Conservation (phyloP, 805 yeast species). For the Sungouiozyma ichnusensis region DNA sequence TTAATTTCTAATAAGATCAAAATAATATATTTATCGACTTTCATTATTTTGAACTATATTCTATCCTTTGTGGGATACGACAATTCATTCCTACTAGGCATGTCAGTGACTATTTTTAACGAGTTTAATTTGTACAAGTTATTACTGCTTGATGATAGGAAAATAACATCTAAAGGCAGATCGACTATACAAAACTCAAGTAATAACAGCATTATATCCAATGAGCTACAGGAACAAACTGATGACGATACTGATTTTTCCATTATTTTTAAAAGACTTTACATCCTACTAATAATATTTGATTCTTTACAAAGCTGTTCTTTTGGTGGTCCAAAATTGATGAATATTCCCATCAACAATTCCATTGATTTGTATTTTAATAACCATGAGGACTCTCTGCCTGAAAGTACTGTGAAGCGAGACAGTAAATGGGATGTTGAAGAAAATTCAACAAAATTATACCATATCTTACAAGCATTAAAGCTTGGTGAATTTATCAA, state of each 20-base stretch:
- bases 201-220: background rate
- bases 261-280: conserved; percentile 34
- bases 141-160: conserved; percentile 13
- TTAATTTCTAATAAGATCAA: conserved; percentile 24
- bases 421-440: conserved; percentile 24
- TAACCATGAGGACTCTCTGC: background rate
- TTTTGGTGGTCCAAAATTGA: conserved; percentile 37
- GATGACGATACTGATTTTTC: conserved; percentile 19
- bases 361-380: conserved; percentile 10
- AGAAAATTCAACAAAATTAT: conserved; percentile 13
- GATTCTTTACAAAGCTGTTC: conserved; percentile 44
- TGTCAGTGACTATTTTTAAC: conserved; percentile 44
- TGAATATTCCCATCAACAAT: conserved; percentile 20
- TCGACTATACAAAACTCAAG: background rate
- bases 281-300: conserved; percentile 36
- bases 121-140: conserved; percentile 44
- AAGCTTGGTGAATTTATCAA: conserved; percentile 20
- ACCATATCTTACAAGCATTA: conserved; percentile 17
- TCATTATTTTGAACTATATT: conserved; percentile 42
- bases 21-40: conserved; percentile 30
- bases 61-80: conserved; percentile 50
- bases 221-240: conserved; percentile 18
- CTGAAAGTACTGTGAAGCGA: background rate
- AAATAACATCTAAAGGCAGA: background rate
- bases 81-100: conserved; percentile 46